These are phyloP conservation scores for Conringia planisiliqua DNA, from an alignment of 345 rosid species.

Conservation along the genomic window DNA sequence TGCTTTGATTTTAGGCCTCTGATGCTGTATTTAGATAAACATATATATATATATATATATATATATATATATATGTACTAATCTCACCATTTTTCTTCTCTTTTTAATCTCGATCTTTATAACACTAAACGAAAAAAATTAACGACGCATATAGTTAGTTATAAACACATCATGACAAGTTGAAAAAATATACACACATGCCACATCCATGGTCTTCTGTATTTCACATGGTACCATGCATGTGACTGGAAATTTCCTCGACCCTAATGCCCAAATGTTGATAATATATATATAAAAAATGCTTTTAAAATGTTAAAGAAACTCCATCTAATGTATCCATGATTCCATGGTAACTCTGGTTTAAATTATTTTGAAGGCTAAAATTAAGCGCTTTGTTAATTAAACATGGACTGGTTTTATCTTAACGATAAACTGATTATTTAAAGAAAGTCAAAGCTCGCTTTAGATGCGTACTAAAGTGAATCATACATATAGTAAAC, in stretches of 20 bases:
- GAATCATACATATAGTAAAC: conserved; percentile 37
- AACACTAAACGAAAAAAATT: too few relatives aligned
- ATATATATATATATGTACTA: too few relatives aligned
- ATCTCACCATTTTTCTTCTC: too few relatives aligned
- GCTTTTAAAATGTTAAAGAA: neutral
- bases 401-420: conserved; percentile 14
- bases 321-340: neutral
- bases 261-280: conserved; percentile 2
- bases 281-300: neutral
- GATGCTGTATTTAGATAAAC: too few relatives aligned
- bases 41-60: too few relatives aligned
- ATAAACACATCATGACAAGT: neutral
- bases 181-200: neutral
- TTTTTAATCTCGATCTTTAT: too few relatives aligned
- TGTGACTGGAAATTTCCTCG: conserved; percentile 15
- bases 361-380: neutral
- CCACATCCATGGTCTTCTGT: conserved; percentile 5
- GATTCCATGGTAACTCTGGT: conserved; percentile 4
- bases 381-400: neutral
- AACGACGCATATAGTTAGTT: neutral
- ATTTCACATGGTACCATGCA: conserved; percentile 16
- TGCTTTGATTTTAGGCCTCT: too few relatives aligned
- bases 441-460: conserved; percentile 37
- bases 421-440: conserved; percentile 13
- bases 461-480: conserved; percentile 35